phyloP scores from a whole-genome alignment of 139 green algal genomes.

The Klebsormidium nitens region DNA sequence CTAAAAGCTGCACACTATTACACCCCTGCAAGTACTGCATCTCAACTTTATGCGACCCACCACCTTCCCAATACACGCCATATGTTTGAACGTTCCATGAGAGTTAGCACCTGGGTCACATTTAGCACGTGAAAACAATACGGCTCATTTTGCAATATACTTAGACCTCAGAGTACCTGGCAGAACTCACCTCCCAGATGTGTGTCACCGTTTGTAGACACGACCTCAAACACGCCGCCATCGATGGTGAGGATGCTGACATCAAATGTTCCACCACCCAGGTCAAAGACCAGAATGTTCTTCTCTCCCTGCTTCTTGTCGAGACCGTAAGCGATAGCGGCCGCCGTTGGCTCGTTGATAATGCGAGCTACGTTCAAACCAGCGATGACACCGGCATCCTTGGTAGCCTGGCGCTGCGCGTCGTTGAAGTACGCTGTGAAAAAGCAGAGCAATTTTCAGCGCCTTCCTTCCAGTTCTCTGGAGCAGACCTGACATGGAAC shows the following conservation, averaged over 20 bases:
- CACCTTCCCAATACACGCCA: too few species aligned
- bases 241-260: conserved; percentile 98
- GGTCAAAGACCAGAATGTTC: conserved; percentile 98
- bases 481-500: background rate
- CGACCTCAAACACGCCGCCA: conserved; percentile 93
- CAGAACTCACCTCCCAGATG: conserved; percentile 71
- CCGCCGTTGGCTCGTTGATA: conserved; percentile 97
- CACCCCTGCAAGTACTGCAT: too few species aligned
- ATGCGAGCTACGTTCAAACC: conserved; percentile 89
- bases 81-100: too few species aligned
- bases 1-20: too few species aligned
- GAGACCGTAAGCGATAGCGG: conserved; percentile 94
- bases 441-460: too few species aligned
- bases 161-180: conserved; percentile 11
- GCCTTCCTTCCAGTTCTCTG: background rate
- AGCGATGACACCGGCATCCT: conserved; percentile 79
- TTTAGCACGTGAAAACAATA: conserved; percentile 1
- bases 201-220: conserved; percentile 92
- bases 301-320: conserved; percentile 82
- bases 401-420: conserved; percentile 94
- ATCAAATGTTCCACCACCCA: conserved; percentile 98
- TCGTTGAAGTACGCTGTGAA: conserved; percentile 97
- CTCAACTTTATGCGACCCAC: too few species aligned
- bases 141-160: conserved; percentile 14
- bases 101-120: too few species aligned